Conservation (phyloP, 202 grass and related monocot genomes). For the Tripidium arundinaceum region DNA sequence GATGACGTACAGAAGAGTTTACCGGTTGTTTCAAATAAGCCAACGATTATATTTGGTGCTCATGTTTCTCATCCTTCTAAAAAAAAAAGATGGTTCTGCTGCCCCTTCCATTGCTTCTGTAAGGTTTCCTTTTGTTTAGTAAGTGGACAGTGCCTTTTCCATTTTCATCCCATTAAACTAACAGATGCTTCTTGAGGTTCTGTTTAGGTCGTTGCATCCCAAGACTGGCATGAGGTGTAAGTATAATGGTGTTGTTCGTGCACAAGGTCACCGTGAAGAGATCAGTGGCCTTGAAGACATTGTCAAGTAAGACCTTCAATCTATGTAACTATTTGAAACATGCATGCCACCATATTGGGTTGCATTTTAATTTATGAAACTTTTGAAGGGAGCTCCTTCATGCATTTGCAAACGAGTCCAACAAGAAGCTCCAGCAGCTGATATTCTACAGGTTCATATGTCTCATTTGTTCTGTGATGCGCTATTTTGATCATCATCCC, state of each 20-base stretch:
- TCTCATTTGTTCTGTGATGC: neutral
- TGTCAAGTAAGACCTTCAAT: slow-evolving; percentile 24
- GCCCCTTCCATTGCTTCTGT: no score
- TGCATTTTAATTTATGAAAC: neutral
- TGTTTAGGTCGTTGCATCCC: slow-evolving; percentile 60
- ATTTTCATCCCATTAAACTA: neutral
- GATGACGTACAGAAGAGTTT: no score
- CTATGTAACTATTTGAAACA: neutral
- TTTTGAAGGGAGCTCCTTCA: slow-evolving; percentile 32
- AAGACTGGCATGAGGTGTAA: slow-evolving; percentile 58
- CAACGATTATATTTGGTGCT: no score
- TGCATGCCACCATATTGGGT: neutral
- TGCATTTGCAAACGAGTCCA: slow-evolving; percentile 12
- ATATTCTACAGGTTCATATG: slow-evolving; percentile 45
- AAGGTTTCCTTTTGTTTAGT: no score
- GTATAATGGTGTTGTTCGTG: slow-evolving; percentile 40
- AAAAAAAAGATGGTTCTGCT: no score
- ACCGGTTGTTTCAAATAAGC: no score
- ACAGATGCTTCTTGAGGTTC: neutral
- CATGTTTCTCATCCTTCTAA: no score
- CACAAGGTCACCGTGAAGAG: slow-evolving; percentile 39
- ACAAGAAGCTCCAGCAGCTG: slow-evolving; percentile 22
- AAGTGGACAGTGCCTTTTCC: no score
- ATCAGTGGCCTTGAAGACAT: slow-evolving; percentile 29
- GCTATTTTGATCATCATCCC: neutral